A percentile compares a stretch with the other conserved stretches of the same genome.
These are phyloP conservation scores for Rhizopogon vesiculosus DNA, from an alignment of 768 basidiomycete genomes.

Conservation along the genomic window DNA sequence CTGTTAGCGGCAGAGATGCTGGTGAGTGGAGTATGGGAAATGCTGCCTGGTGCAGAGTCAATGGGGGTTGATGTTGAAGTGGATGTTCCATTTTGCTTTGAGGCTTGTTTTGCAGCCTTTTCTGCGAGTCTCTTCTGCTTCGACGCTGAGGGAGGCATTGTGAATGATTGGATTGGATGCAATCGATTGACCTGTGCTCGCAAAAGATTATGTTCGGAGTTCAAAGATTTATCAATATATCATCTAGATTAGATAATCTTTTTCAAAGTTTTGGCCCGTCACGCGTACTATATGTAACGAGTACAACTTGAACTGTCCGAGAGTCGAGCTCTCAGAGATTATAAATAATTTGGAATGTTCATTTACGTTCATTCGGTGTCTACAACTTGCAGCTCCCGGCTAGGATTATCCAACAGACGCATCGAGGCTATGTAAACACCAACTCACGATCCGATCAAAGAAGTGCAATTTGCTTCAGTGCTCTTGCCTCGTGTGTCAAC, in stretches of 20 bases:
- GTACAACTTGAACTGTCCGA: no score
- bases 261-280: no score
- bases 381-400: no score
- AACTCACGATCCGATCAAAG: no score
- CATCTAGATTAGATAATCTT: conserved; percentile 2
- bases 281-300: no score
- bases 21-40: conserved; percentile 76
- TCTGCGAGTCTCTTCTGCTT: conserved; percentile 95
- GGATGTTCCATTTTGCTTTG: conserved; percentile 41
- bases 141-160: conserved; percentile 74
- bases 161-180: conserved; percentile 13
- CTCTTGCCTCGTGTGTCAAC: no score
- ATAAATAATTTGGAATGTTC: no score
- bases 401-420: no score
- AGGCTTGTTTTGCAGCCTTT: conserved; percentile 81
- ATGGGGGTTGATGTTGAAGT: conserved; percentile 57
- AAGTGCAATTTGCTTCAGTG: no score
- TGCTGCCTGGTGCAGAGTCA: conserved; percentile 60
- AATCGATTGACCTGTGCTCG: conserved; percentile 21
- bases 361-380: no score
- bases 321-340: no score
- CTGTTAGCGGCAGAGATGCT: conserved; percentile 76
- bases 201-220: conserved; percentile 11
- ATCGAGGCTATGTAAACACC: no score
- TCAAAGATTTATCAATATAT: conserved; percentile 26